Evolutionary conservation across 2,329 filamentous ascomycete genomes (phyloP).

Genomic region (Chlorencoelia australis): DNA sequence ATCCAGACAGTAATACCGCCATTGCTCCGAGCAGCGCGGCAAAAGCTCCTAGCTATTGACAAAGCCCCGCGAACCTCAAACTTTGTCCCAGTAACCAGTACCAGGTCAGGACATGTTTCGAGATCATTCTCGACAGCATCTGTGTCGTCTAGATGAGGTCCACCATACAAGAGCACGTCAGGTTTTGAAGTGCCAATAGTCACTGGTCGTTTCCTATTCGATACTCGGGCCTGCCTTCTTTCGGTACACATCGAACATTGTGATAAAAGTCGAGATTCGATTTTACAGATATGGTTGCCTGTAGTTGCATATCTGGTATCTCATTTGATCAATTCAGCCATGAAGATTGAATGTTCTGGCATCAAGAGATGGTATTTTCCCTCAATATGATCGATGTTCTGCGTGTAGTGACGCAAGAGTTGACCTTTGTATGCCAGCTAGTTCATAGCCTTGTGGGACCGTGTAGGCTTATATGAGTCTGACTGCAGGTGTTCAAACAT

Average conservation of each 20-base stretch:
- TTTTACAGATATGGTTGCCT: conserved; percentile 11
- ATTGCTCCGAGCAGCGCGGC: conserved; percentile 1
- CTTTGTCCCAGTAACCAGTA: conserved; percentile 7
- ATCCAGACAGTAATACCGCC: conserved; percentile 4
- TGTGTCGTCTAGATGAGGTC: conserved; percentile 4
- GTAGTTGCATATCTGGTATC: conserved; percentile 13
- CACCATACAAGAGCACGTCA: conserved; percentile 5
- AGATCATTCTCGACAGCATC: conserved; percentile 5
- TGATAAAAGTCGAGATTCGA: conserved; percentile 12
- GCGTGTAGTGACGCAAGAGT: conserved; percentile 11
- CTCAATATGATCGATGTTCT: conserved; percentile 15
- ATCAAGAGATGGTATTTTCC: conserved; percentile 13
- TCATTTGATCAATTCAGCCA: conserved; percentile 13
- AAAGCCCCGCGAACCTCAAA: conserved; percentile 2
- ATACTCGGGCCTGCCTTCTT: conserved; percentile 12
- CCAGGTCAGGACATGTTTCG: conserved; percentile 5
- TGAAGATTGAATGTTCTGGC: conserved; percentile 12
- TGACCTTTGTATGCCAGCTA: conserved; percentile 10
- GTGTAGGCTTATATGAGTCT: conserved; percentile 11
- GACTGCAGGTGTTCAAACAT: conserved; percentile 12
- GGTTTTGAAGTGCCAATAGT: conserved; percentile 4
- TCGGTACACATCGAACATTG: conserved; percentile 12
- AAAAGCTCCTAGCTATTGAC: conserved; percentile 2
- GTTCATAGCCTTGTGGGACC: conserved; percentile 13
- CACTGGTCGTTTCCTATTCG: conserved; percentile 4